phyloP scores from a whole-genome alignment of 768 basidiomycete genomes.

The Aureoboletus auriporus region DNA sequence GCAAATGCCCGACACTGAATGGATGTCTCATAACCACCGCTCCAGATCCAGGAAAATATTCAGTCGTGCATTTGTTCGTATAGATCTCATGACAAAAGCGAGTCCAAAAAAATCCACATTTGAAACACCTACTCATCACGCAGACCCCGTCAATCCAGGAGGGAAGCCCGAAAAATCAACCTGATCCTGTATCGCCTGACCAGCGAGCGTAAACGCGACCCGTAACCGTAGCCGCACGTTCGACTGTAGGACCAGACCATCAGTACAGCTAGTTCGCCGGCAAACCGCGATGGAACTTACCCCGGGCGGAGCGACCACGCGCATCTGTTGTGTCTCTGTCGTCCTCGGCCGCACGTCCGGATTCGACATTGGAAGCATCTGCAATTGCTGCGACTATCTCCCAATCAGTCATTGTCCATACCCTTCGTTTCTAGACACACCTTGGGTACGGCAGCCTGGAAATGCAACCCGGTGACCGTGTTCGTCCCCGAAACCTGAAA shows the following conservation, averaged over 20 bases:
- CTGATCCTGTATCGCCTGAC: conserved; percentile 81
- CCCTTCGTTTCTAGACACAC: conserved; percentile 35
- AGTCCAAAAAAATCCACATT: conserved; percentile 9
- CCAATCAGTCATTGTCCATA: background rate
- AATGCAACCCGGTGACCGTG: conserved; percentile 65
- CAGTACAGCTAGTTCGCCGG: background rate
- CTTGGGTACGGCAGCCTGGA: conserved; percentile 98
- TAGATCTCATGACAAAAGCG: conserved; percentile 21
- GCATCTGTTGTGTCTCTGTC: conserved; percentile 93
- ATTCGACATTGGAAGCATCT: conserved; percentile 97
- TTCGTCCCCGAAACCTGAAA: conserved; percentile 67
- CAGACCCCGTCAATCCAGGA: conserved; percentile 55
- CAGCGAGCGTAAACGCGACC: conserved; percentile 69
- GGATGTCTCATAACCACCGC: no score
- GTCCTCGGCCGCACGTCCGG: conserved; percentile 71
- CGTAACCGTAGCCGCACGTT: conserved; percentile 81
- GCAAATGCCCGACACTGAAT: no score
- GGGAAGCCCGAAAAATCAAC: conserved; percentile 94
- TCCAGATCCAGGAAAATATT: background rate
- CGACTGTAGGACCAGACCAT: conserved; percentile 44
- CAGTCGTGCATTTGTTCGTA: conserved; percentile 3
- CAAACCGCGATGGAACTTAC: conserved; percentile 41
- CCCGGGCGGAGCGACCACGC: conserved; percentile 82
- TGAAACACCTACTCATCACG: conserved; percentile 18
- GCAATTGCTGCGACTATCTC: conserved; percentile 85